phyloP scores from a whole-genome alignment of 2,329 filamentous ascomycete species.

The Plectosphaerella cucumerina region DNA sequence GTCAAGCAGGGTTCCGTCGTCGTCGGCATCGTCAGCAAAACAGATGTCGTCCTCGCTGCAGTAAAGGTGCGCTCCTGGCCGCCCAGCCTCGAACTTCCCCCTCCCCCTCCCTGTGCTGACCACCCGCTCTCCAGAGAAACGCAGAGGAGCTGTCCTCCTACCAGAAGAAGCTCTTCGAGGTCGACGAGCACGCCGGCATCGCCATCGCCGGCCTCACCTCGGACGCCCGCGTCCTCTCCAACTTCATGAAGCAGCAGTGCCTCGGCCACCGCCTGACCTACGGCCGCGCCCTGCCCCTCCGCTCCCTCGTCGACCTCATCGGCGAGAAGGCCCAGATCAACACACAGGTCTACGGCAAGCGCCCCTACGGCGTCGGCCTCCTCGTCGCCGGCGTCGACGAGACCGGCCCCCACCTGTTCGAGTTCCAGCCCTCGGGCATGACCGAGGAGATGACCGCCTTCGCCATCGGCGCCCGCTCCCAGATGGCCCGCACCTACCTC shows the following conservation, averaged over 20 bases:
- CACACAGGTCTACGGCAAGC: conserved; percentile 95
- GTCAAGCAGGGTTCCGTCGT: conserved; percentile 99
- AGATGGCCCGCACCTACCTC: conserved; percentile 97
- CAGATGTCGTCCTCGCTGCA: conserved; percentile 90
- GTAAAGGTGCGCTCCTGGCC: conserved; percentile 73
- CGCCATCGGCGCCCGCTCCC: conserved; percentile 90
- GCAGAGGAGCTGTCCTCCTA: conserved; percentile 99
- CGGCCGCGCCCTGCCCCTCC: conserved; percentile 86
- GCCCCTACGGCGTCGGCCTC: conserved; percentile 92
- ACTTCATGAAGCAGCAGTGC: conserved; percentile 99
- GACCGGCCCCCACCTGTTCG: conserved; percentile 90
- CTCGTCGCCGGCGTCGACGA: conserved; percentile 93
- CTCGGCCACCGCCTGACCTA: conserved; percentile 94
- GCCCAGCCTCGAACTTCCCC: not conserved
- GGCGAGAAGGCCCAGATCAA: conserved; percentile 96
- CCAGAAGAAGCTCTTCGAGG: conserved; percentile 97
- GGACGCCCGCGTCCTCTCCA: conserved; percentile 96
- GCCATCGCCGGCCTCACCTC: conserved; percentile 96
- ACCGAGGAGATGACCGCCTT: conserved; percentile 97
- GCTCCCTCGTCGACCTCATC: conserved; percentile 85
- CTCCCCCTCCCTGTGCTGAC: not conserved
- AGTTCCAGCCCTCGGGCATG: conserved; percentile 95
- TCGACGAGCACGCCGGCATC: conserved; percentile 93
- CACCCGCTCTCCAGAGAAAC: conserved; percentile 63
- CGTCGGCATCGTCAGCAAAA: conserved; percentile 96